These are phyloP conservation scores for Candida dajiaensis DNA, from an alignment of 805 yeast genomes.

Conservation along the genomic window DNA sequence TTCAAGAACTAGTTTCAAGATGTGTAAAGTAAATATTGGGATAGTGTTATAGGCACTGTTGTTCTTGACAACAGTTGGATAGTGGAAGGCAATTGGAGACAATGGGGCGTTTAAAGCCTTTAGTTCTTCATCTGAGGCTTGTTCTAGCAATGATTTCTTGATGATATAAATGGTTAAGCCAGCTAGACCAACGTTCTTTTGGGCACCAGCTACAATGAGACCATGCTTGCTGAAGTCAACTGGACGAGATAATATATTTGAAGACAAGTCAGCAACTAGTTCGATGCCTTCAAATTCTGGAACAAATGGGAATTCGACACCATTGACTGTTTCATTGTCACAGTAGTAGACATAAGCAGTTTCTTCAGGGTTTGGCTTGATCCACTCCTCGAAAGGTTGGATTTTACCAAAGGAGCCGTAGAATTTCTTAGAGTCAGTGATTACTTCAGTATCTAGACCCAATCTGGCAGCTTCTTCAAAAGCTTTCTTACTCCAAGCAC, in stretches of 20 bases:
- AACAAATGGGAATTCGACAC: slow-evolving; percentile 63
- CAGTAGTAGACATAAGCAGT: slow-evolving; percentile 86
- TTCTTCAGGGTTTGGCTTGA: slow-evolving; percentile 44
- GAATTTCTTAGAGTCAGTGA: slow-evolving; percentile 56
- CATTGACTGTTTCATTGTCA: slow-evolving; percentile 97
- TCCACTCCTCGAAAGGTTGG: slow-evolving; percentile 64
- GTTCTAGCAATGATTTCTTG: slow-evolving; percentile 70
- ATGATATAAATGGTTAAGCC: slow-evolving; percentile 91
- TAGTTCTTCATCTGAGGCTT: slow-evolving; percentile 58
- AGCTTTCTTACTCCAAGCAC: slow-evolving; percentile 90
- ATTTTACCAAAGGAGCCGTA: slow-evolving; percentile 58
- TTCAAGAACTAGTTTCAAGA: slow-evolving; percentile 72
- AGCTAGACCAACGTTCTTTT: slow-evolving; percentile 95
- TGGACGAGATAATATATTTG: slow-evolving; percentile 78
- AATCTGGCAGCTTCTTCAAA: slow-evolving; percentile 81
- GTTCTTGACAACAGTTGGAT: slow-evolving; percentile 78
- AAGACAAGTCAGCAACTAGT: slow-evolving; percentile 91
- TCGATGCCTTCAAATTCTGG: slow-evolving; percentile 62
- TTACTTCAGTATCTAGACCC: slow-evolving; percentile 66
- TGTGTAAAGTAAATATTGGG: slow-evolving; percentile 87
- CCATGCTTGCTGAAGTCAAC: slow-evolving; percentile 84
- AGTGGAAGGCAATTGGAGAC: slow-evolving; percentile 84
- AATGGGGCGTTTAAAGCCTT: slow-evolving; percentile 60
- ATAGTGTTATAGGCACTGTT: slow-evolving; percentile 94
- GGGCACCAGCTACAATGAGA: slow-evolving; percentile 95